These are phyloP conservation scores for Aureobasidium sp. DNA, from an alignment of 2,329 filamentous ascomycete genomes.

Conservation along the genomic window DNA sequence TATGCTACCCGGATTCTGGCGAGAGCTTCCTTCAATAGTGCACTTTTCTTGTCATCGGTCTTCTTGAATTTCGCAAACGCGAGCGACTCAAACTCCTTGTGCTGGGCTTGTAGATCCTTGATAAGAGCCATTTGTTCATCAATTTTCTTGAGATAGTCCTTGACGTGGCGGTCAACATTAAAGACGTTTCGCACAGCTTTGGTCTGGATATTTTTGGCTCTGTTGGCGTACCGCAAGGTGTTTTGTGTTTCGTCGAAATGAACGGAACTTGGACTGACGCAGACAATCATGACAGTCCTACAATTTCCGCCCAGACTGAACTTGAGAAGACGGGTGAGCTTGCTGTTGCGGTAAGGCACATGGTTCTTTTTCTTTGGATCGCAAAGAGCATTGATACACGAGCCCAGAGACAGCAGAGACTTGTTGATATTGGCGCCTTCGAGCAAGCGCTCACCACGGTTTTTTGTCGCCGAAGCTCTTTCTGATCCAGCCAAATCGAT, in stretches of 20 bases:
- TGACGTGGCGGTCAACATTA: constrained; percentile 98
- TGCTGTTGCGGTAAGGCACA: constrained; percentile 95
- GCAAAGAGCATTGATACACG: constrained; percentile 97
- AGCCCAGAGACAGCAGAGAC: constrained; percentile 84
- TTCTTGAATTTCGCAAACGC: constrained; percentile 88
- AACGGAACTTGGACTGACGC: constrained; percentile 88
- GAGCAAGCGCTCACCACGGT: constrained; percentile 78
- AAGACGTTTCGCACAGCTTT: constrained; percentile 99
- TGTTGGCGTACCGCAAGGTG: constrained; percentile 91
- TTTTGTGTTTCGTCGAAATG: constrained; percentile 99
- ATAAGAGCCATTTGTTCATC: constrained; percentile 97
- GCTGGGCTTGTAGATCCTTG: constrained; percentile 86
- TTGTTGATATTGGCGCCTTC: constrained; percentile 99
- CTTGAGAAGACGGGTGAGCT: constrained; percentile 88
- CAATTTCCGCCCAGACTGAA: constrained; percentile 97
- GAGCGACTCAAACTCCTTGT: constrained; percentile 74
- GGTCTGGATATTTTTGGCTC: constrained; percentile 98
- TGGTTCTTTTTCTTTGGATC: constrained; percentile 87
- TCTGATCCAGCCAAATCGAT: constrained; percentile 97
- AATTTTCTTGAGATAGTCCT: constrained; percentile 98
- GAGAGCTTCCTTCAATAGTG: constrained; percentile 66
- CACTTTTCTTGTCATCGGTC: constrained; percentile 75
- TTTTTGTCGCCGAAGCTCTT: constrained; percentile 92
- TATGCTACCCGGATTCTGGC: constrained; percentile 73
- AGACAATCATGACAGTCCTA: constrained; percentile 99